phyloP scores from a whole-genome alignment of 345 rosid genomes.

The Arabidopsis arenosa region DNA sequence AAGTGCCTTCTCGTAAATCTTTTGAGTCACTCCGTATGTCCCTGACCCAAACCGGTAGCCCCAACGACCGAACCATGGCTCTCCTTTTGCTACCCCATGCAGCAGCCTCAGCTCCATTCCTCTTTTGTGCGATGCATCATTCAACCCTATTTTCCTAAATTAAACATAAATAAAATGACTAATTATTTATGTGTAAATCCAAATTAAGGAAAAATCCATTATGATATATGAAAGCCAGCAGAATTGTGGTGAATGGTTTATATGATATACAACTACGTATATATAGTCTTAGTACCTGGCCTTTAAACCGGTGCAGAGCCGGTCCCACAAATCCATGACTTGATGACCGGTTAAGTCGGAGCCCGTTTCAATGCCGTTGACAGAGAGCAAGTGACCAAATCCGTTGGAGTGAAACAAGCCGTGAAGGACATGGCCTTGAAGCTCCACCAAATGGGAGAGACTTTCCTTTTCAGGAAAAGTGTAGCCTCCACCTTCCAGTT shows the following conservation, averaged over 20 bases:
- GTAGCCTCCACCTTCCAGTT: conserved; percentile 43
- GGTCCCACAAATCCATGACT: conserved; percentile 91
- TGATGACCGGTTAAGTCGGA: conserved; percentile 71
- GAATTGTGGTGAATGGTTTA: background rate
- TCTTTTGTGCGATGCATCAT: conserved; percentile 67
- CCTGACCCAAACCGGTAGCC: conserved; percentile 82
- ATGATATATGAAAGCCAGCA: background rate
- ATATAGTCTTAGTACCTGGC: conserved; percentile 67
- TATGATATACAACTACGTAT: background rate
- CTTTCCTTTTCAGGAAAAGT: conserved; percentile 45
- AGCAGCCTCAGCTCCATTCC: conserved; percentile 85
- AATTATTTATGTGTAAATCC: background rate
- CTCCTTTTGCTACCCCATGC: conserved; percentile 69
- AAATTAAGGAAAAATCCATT: background rate
- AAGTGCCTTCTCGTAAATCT: conserved; percentile 73
- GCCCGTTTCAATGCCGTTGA: conserved; percentile 75
- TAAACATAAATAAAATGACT: background rate
- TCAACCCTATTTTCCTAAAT: conserved; percentile 81
- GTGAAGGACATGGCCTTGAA: conserved; percentile 68
- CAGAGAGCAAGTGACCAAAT: conserved; percentile 79
- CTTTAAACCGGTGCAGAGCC: conserved; percentile 71
- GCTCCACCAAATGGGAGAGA: conserved; percentile 54
- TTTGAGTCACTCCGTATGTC: conserved; percentile 70
- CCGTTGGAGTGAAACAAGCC: conserved; percentile 93
- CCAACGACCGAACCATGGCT: conserved; percentile 89